These are phyloP conservation scores for Nasturtium officinale DNA, from an alignment of 345 rosid genomes.

Conservation along the genomic window DNA sequence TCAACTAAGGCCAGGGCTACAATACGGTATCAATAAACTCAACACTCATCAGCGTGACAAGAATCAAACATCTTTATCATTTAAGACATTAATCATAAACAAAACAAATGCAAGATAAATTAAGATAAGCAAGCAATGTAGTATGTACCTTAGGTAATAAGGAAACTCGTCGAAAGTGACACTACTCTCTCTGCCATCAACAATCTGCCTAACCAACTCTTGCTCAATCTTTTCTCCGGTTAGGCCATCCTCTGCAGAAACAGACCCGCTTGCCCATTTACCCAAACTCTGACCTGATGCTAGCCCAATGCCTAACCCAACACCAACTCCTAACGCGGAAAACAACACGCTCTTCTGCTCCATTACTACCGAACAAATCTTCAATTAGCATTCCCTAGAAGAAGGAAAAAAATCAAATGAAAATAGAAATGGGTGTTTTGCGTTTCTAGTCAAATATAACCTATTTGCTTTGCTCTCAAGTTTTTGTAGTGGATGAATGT, in stretches of 20 bases:
- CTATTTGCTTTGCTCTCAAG: constrained; percentile 19
- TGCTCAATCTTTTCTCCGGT: constrained; percentile 74
- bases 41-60: background rate
- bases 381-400: constrained; percentile 30
- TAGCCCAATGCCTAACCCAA: constrained; percentile 83
- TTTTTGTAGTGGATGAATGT: constrained; percentile 31
- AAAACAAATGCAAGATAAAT: background rate
- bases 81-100: background rate
- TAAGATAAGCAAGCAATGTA: constrained; percentile 13
- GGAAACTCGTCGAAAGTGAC: constrained; percentile 88
- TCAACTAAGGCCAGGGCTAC: background rate
- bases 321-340: constrained; percentile 88
- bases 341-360: constrained; percentile 48
- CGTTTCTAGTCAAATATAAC: constrained; percentile 25
- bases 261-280: constrained; percentile 55
- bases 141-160: constrained; percentile 65
- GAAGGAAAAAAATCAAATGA: background rate
- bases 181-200: constrained; percentile 70
- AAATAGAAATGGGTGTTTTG: background rate
- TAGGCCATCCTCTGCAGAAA: constrained; percentile 43
- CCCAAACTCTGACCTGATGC: constrained; percentile 79
- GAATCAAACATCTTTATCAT: background rate
- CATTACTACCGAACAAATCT: constrained; percentile 31
- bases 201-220: constrained; percentile 73
- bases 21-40: background rate